These are phyloP conservation scores for Ustilago lituana DNA, from an alignment of 1,284 basidiomycete species.

Conservation along the genomic window DNA sequence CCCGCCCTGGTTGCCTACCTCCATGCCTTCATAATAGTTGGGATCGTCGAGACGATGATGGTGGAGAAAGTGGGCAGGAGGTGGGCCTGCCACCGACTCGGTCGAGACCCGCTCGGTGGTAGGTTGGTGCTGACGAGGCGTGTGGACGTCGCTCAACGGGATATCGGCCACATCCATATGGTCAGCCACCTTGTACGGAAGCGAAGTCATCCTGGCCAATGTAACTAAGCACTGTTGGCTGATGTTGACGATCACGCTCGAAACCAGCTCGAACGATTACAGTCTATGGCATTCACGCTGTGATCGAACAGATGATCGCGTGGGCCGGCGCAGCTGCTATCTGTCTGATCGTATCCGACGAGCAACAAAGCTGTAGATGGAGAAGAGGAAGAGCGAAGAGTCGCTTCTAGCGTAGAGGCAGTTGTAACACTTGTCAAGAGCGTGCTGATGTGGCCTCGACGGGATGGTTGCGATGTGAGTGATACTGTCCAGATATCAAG, in stretches of 20 bases:
- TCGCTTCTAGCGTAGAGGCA: conserved; percentile 6
- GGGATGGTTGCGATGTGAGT: background rate
- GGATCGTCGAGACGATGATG: conserved; percentile 41
- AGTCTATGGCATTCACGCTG: background rate
- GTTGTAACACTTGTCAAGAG: background rate
- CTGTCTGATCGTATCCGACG: too few relatives aligned
- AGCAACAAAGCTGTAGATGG: too few relatives aligned
- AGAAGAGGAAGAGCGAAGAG: background rate
- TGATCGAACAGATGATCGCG: background rate
- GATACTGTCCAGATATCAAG: too few relatives aligned
- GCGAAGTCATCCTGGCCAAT: conserved; percentile 45
- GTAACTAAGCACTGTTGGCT: too few relatives aligned
- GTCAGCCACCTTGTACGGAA: conserved; percentile 40
- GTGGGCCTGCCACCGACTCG: conserved; percentile 17
- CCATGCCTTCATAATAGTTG: conserved; percentile 45
- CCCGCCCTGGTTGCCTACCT: conserved; percentile 36
- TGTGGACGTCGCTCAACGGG: conserved; percentile 35
- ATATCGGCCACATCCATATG: conserved; percentile 46
- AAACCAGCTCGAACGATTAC: conserved; percentile 15
- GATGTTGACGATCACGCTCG: background rate
- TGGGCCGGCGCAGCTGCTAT: background rate
- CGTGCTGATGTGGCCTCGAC: conserved; percentile 13
- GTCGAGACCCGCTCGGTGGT: background rate
- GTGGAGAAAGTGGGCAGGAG: conserved; percentile 53
- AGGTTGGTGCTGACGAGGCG: conserved; percentile 21